Conservation (phyloP, 2,329 filamentous ascomycete genomes). For the Corynespora cassiicola region DNA sequence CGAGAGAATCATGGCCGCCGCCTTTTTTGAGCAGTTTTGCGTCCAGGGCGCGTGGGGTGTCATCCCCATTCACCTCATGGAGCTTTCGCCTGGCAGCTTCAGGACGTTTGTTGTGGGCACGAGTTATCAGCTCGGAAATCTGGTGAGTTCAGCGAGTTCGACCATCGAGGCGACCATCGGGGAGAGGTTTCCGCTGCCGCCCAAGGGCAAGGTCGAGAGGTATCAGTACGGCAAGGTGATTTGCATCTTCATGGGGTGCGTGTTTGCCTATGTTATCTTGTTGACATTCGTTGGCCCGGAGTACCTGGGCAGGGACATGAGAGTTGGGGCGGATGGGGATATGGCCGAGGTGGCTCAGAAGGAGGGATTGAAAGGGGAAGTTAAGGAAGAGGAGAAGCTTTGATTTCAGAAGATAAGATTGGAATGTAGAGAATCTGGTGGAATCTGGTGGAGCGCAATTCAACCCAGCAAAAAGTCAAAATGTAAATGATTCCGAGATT, state of each 20-base stretch:
- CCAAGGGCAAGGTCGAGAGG: conserved; percentile 46
- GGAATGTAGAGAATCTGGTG: too few relatives aligned
- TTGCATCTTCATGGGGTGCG: conserved; percentile 88
- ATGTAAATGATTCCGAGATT: too few relatives aligned
- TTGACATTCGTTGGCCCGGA: conserved; percentile 69
- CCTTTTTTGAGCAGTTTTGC: conserved; percentile 75
- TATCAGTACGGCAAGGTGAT: conserved; percentile 79
- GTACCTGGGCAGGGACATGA: conserved; percentile 45
- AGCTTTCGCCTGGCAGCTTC: conserved; percentile 74
- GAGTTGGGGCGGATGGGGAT: conserved; percentile 41
- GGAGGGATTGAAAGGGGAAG: too few relatives aligned
- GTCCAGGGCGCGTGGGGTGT: conserved; percentile 53
- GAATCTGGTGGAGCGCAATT: too few relatives aligned
- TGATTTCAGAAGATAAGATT: too few relatives aligned
- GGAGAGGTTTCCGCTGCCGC: conserved; percentile 73
- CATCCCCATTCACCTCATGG: conserved; percentile 74
- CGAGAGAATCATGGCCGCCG: conserved; percentile 73
- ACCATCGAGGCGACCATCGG: conserved; percentile 80
- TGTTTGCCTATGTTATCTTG: conserved; percentile 69
- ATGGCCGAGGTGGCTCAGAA: conserved; percentile 36
- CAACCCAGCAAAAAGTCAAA: too few relatives aligned
- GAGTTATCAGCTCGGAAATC: conserved; percentile 78
- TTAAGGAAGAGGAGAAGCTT: too few relatives aligned
- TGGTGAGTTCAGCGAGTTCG: conserved; percentile 71
- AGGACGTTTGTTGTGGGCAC: conserved; percentile 78